Percentiles rank a stretch among this genome's conserved stretches.
These are phyloP conservation scores for Yamadazyma nakazawae DNA, from an alignment of 805 yeast species.

Conservation along the genomic window DNA sequence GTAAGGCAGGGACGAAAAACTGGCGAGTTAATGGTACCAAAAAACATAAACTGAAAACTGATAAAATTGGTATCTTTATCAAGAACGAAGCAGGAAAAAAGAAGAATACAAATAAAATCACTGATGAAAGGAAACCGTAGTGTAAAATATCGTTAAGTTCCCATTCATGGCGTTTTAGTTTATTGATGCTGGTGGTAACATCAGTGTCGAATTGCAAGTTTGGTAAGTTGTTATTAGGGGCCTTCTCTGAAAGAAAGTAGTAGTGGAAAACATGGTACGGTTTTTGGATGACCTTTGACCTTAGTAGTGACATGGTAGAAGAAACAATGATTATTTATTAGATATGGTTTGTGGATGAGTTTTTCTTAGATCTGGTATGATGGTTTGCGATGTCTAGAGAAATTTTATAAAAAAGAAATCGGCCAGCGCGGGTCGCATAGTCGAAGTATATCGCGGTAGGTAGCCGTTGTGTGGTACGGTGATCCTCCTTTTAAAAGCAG, in stretches of 20 bases:
- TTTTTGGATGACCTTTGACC: conserved; percentile 25
- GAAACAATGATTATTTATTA: neutral
- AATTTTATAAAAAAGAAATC: neutral
- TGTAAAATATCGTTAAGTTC: conserved; percentile 48
- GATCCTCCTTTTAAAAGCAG: neutral
- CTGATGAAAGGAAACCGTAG: conserved; percentile 47
- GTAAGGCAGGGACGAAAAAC: conserved; percentile 78
- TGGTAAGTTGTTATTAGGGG: conserved; percentile 46
- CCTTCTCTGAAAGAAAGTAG: conserved; percentile 54
- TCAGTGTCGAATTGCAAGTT: conserved; percentile 50
- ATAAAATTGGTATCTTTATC: conserved; percentile 34
- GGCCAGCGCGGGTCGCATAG: neutral
- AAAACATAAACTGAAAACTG: conserved; percentile 46
- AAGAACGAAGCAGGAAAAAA: conserved; percentile 55
- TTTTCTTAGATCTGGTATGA: too few species aligned
- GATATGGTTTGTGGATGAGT: neutral
- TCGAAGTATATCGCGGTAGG: neutral
- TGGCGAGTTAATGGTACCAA: conserved; percentile 75
- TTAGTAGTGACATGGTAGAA: conserved; percentile 14
- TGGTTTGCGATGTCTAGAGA: neutral
- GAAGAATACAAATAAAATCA: conserved; percentile 56
- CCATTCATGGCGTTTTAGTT: conserved; percentile 42
- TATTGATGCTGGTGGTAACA: conserved; percentile 38
- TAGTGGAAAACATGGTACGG: conserved; percentile 45
- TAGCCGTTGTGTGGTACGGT: too few species aligned